Base-by-base conservation (phyloP, 2,329 filamentous ascomycete species). In the Aspergillus uvarum region DNA sequence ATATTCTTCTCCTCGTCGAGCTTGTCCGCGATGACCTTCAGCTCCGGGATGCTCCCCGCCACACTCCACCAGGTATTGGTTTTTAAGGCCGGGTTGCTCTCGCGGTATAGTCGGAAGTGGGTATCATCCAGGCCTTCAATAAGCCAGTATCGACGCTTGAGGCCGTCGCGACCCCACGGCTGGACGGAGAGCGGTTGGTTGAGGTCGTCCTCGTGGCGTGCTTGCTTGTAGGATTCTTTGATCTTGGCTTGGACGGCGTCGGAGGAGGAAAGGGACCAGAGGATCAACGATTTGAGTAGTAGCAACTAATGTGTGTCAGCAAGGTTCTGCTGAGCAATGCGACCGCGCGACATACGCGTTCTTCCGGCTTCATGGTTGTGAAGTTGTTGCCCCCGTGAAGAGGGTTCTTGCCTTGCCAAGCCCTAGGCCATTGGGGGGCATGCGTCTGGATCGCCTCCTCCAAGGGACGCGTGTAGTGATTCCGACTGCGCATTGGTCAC, bases 41-140 rank as follows among this genome's bases (percentile, higher is more conserved):
- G 81, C 73, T 98, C 94, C 5, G 96, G 92, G 52, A 99, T 97
- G 52, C 83, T 89, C 6, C 94, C 92, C 16, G 95, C 95, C 47
- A 98, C 88, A 71, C 89, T 97, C 85, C 91, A 92, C 95, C 95
- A 99, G 24, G 91, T 92, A 63, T 89, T 89, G 50, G 89, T 85
- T 70, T 85, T 85, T 32, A 89, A 84, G 5, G 87, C 87, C 12
- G 91, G 89, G 70, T 96, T 96, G 77, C 91, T 94, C 77, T 99
- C 95, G 56, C 95, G 86, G 75, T 99, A 99, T 49, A 99, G 85
- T 63, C 95, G 87, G 76, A 99, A 99, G 63, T 90, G 85, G 3
- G 94, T 98, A 76, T 99, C 93, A 68, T 98, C 94, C 67, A 91
- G 86, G 12, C 95, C 95, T 77, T 99, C 95, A 63, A 99, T 86